phyloP scores from a whole-genome alignment of 805 yeast species.

The Schwanniomyces occidentalis region DNA sequence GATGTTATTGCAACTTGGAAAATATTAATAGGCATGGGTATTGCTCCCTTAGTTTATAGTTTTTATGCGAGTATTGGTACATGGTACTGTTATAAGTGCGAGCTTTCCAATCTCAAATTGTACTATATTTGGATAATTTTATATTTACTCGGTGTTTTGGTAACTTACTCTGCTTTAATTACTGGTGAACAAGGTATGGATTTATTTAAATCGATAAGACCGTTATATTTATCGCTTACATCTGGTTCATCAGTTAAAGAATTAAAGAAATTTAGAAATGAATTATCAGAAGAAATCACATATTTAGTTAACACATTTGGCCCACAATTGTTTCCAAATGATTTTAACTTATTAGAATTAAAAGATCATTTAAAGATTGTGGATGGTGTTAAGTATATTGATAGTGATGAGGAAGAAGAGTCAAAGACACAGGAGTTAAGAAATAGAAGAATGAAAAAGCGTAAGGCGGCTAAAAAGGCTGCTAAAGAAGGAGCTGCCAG shows the following conservation, averaged over 20 bases:
- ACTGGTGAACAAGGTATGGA: slow-evolving; percentile 96
- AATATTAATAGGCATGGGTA: slow-evolving; percentile 80
- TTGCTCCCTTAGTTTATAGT: slow-evolving; percentile 84
- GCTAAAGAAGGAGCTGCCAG: slow-evolving; percentile 10
- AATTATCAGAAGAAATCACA: slow-evolving; percentile 72
- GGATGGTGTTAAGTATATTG: slow-evolving; percentile 27
- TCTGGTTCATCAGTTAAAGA: slow-evolving; percentile 57
- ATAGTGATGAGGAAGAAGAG: slow-evolving; percentile 53
- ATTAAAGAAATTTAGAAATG: slow-evolving; percentile 60
- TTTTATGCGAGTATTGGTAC: slow-evolving; percentile 71
- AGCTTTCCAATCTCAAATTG: slow-evolving; percentile 10
- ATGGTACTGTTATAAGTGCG: slow-evolving; percentile 25
- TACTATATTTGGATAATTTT: slow-evolving; percentile 46
- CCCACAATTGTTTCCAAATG: slow-evolving; percentile 77
- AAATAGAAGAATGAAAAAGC: slow-evolving; percentile 38
- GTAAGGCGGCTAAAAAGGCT: slow-evolving; percentile 19
- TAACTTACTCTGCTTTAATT: slow-evolving; percentile 87
- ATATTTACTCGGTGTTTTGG: slow-evolving; percentile 64
- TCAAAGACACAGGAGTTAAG: slow-evolving; percentile 48
- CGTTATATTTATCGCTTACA: slow-evolving; percentile 66
- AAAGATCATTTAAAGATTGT: slow-evolving; percentile 36
- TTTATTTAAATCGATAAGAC: slow-evolving; percentile 76
- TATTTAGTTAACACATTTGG: slow-evolving; percentile 79
- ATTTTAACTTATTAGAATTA: slow-evolving; percentile 61
- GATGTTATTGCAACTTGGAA: slow-evolving; percentile 99